Evolutionary conservation across 352 stramenopile species (phyloP), one percentile per base, ranked within the genome.

Genomic region (Thraustotheca clavata): DNA sequence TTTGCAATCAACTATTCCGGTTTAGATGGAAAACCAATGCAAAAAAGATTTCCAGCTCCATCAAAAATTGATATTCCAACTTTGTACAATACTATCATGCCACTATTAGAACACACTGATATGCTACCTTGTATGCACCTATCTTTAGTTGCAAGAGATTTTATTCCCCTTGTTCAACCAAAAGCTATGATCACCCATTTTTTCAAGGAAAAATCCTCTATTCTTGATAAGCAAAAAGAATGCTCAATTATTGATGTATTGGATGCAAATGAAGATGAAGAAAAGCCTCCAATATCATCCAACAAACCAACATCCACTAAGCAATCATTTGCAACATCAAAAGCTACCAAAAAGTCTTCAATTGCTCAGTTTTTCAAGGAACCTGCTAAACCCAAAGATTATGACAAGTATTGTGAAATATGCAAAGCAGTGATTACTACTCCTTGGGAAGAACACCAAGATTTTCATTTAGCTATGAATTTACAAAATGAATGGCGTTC

Each of bases 81-180:
- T 11, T 14, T 52, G 43, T 69, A 83, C 4, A 74, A 87, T 11
- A 75, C 79, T 49, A 74, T 93, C n/a, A 73, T 73, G 20, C 59
- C 70, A 31, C 69, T 91, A 48, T 69, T 73, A 22, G 72, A 88
- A 36, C 46, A 86, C 38, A 67, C 76, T 34, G 70, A 62, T 24
- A 68, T 89, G 31, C 85, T 93, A 32, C 83, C 83, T 3, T 78
- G 83, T 33, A 66, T 72, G n/a, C 49, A 60, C 16, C 60, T 93
- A 16, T 74, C 71, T 14, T 78, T 93, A 66, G 66, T 81, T 34
- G 77, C 79, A 18, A 90, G 87, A 67, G 80, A 87, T 49, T 93
- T 93, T 46, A 70, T 86, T 29, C 47, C 76, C 1, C 69, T 88
- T 31, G 74, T 77, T 49, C 71, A 46, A 47, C 54, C 18, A 67